Base-by-base conservation (phyloP, 768 basidiomycete genomes). In the Mycena haematopus region DNA sequence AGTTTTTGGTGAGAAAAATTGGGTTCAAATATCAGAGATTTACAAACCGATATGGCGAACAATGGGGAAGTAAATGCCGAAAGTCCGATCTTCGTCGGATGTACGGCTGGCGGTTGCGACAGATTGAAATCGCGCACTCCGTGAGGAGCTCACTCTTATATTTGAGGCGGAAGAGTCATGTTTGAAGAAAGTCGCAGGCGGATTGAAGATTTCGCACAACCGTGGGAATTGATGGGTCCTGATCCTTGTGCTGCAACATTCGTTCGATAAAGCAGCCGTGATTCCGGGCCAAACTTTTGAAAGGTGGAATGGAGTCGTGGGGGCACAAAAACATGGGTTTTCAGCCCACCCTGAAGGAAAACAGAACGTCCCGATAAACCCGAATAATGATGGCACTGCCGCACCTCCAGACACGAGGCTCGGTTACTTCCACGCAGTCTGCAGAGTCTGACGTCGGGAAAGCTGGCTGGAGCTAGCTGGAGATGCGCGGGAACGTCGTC, bases 361-460 rank as follows among this genome's bases (percentile, higher is more conserved):
- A 4, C 29, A 31, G 9, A 31, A 31, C 6, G 9, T 49, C 8
- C 47, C 47, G 47, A 29, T 49, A 31, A 49, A 49, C 27, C 47
- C 47, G 47, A 49, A 49, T 5, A 49, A 49, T 49, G 47, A 29
- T 49, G 27, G n/a, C n/a, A n/a, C n/a, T n/a, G n/a, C n/a, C n/a
- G n/a, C n/a, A n/a, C 47, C 14, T 49, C 27, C 47, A 3, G 47
- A 14, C 47, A 49, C 27, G 47, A 49, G 47, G 47, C 47, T 14
- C 36, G 17, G 14, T 38, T 38, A 38, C 36, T 38, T 17, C 36
- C 36, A 38, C n/a, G n/a, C n/a, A n/a, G n/a, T n/a, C n/a, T n/a
- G n/a, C n/a, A n/a, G n/a, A n/a, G 15, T 29, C 10, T 29, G 27
- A 49, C 25, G 47, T 29, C 27, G 47, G 47, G 11, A 11, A 47